Evolutionary conservation across 345 rosid species (phyloP).

Genomic region (Nasturtium officinale): DNA sequence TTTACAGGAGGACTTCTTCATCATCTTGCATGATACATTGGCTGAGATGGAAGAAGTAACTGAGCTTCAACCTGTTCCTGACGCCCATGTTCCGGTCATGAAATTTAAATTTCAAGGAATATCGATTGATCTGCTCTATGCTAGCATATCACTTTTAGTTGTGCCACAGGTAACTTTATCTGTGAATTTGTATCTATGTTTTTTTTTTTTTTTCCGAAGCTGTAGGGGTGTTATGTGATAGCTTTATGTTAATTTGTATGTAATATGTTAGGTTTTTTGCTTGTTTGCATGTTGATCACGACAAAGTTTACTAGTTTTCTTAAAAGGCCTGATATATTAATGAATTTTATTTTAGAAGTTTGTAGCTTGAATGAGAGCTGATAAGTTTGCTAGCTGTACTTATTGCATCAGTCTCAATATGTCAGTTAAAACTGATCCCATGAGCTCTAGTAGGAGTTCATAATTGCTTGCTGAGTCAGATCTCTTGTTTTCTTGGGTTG

Average conservation of each 20-base stretch:
- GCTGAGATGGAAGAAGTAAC: slow-evolving; percentile 82
- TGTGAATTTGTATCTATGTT: not conserved
- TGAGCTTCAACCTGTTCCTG: slow-evolving; percentile 91
- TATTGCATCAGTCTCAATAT: not conserved
- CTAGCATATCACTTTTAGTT: slow-evolving; percentile 76
- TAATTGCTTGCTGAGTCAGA: slow-evolving; percentile 17
- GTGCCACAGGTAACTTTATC: slow-evolving; percentile 81
- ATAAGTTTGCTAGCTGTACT: not conserved
- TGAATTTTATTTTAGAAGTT: not conserved
- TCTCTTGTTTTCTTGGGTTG: slow-evolving; percentile 20
- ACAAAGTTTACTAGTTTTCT: not conserved
- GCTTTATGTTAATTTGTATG: not conserved
- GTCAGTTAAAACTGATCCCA: not conserved
- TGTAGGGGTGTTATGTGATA: not conserved
- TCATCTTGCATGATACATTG: slow-evolving; percentile 63
- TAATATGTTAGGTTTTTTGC: not conserved
- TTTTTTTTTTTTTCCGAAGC: slow-evolving; percentile 21
- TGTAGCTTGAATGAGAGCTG: not conserved
- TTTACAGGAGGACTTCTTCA: slow-evolving; percentile 83
- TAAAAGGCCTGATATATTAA: not conserved
- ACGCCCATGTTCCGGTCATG: slow-evolving; percentile 98
- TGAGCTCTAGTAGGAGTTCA: not conserved
- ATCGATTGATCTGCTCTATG: slow-evolving; percentile 92
- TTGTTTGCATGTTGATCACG: slow-evolving; percentile 8
- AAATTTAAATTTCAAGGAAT: slow-evolving; percentile 90